These are phyloP conservation scores for Botryotinia convoluta DNA, from an alignment of 2,329 filamentous ascomycete genomes.

Conservation along the genomic window DNA sequence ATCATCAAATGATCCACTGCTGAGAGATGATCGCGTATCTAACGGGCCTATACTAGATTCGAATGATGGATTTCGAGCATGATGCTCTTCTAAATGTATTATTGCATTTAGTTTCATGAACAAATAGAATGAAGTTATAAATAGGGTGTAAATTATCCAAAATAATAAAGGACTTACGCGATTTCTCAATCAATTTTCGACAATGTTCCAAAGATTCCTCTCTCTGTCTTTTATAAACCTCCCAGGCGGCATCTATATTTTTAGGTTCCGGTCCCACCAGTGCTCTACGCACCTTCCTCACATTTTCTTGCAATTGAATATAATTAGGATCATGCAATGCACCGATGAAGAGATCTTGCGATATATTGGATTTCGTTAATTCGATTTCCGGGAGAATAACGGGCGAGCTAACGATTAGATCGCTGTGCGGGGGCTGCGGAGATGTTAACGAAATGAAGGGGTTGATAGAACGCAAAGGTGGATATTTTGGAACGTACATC, in stretches of 20 bases:
- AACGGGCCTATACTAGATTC: conserved; percentile 28
- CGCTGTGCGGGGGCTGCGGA: conserved; percentile 25
- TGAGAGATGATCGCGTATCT: conserved; percentile 30
- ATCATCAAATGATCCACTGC: conserved; percentile 34
- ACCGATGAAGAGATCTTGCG: conserved; percentile 30
- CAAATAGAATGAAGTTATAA: neutral
- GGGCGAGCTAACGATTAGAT: conserved; percentile 28
- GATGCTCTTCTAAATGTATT: conserved; percentile 23
- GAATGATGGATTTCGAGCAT: conserved; percentile 28
- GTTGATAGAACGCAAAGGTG: neutral
- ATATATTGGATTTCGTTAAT: conserved; percentile 27
- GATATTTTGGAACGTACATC: neutral
- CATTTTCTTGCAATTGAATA: conserved; percentile 35
- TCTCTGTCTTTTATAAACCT: conserved; percentile 45
- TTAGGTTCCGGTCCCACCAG: conserved; percentile 29
- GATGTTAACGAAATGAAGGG: conserved; percentile 14
- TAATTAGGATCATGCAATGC: conserved; percentile 34
- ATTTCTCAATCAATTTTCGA: conserved; percentile 43
- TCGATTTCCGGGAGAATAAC: conserved; percentile 29
- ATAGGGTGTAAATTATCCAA: neutral
- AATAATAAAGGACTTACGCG: conserved; percentile 36
- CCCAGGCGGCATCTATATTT: conserved; percentile 46
- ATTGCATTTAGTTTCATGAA: neutral
- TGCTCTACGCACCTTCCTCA: conserved; percentile 30
- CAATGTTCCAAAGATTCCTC: conserved; percentile 45